Evolutionary conservation across 2,329 filamentous ascomycete genomes (phyloP), one percentile per base, ranked within the genome.

Genomic region (Penicillium nordicum): DNA sequence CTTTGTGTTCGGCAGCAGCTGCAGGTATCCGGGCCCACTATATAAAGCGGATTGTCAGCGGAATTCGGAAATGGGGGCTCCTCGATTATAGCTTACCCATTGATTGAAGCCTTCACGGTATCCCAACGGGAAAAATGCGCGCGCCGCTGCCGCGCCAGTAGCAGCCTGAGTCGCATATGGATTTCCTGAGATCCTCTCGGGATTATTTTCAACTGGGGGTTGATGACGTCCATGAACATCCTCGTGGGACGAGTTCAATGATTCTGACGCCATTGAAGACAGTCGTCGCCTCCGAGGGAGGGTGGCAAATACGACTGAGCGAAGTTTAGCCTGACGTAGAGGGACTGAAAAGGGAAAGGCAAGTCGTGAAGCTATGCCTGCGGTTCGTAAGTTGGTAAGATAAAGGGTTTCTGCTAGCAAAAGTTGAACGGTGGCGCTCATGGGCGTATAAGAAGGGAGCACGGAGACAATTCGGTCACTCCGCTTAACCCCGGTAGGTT

Each of bases 71-170:
- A 37, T 55, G 9, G 44, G 42, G 32, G 44, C 49, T 30, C 51
- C 45, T 27, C 46, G 11, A 27, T 46, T 27, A 34, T 50, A 50
- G 80, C 86, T 61, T 76, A 90, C 89, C 91, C 94, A 97, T 81
- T 97, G 93, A 64, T 84, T 88, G 61, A 91, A 90, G 16, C 90
- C 93, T 57, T 96, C 92, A 69, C 92, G 94, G 77, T 96, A 96
- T 48, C 92, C 88, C 23, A 97, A 77, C 2, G 94, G 92, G 64
- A 99, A 97, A 73, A 76, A 67, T 29, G 69, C 66, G 49, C 67
- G 66, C 12, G 74, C 66, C 1, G 67, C 67, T 16, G 67, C 66
- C 23, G 60, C 71, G 38, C 63, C 64, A 44, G 64, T 59, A 48
- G 61, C 69, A 52, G 66, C 71, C 52, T 70, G 65, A 30, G 65